These are phyloP conservation scores for Hygrophila difformis DNA, from an alignment of 257 asterid genomes.

Conservation along the genomic window DNA sequence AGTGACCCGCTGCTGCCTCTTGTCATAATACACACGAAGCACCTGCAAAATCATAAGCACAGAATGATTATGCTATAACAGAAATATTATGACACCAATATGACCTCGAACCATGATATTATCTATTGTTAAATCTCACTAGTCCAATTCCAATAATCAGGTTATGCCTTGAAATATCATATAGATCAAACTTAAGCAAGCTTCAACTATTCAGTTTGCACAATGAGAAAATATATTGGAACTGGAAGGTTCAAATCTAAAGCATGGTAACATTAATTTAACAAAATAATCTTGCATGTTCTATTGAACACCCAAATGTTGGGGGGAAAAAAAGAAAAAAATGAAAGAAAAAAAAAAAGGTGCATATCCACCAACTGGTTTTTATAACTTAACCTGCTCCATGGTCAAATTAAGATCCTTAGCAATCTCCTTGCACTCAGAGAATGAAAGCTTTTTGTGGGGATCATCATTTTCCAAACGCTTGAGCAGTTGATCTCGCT, in stretches of 20 bases:
- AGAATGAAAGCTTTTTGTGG: constrained; percentile 55
- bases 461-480: constrained; percentile 43
- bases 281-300: constrained; percentile 5
- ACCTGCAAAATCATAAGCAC: constrained; percentile 45
- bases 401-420: constrained; percentile 73
- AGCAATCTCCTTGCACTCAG: constrained; percentile 72
- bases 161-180: neutral
- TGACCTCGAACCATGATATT: constrained; percentile 1
- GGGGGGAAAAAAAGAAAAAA: constrained; percentile 3
- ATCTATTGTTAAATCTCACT: too few species aligned
- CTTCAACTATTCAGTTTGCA: constrained; percentile 5
- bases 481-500: constrained; percentile 68
- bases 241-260: constrained; percentile 1
- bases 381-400: constrained; percentile 63
- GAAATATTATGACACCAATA: constrained; percentile 10
- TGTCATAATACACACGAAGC: constrained; percentile 64
- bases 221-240: neutral
- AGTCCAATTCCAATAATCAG: constrained; percentile 8
- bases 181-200: constrained; percentile 17
- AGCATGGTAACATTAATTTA: too few species aligned
- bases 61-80: constrained; percentile 12
- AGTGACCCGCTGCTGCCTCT: constrained; percentile 39
- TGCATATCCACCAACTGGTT: neutral
- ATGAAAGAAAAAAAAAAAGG: neutral
- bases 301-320: constrained; percentile 5